Evolutionary conservation across 2,329 filamentous ascomycete species (phyloP).

Genomic region (Penicillium fuscoglaucum): DNA sequence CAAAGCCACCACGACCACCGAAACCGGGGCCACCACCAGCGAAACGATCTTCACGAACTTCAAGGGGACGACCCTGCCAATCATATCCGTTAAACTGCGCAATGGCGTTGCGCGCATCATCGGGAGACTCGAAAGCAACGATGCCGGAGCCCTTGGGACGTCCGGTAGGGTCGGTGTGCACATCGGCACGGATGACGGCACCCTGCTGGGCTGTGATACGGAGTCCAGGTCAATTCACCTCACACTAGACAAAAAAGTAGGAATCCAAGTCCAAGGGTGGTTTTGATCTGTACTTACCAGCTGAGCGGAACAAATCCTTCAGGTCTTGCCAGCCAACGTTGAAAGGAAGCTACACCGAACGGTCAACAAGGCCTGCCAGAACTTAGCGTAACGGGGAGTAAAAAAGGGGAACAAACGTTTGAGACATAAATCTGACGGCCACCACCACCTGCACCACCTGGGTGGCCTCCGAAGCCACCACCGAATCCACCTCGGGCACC

Average conservation of each 20-base stretch:
- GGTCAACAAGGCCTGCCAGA: conserved; percentile 22
- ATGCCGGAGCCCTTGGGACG: conserved; percentile 96
- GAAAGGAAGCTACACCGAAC: conserved; percentile 75
- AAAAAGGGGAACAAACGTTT: conserved; percentile 75
- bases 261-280: conserved; percentile 13
- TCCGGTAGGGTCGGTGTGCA: conserved; percentile 87
- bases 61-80: conserved; percentile 90
- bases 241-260: conserved; percentile 12
- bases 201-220: conserved; percentile 55
- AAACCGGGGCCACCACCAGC: conserved; percentile 60
- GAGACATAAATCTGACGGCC: conserved; percentile 94
- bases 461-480: conserved; percentile 34
- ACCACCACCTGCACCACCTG: conserved; percentile 54
- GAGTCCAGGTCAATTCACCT: conserved; percentile 34
- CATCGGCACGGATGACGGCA: conserved; percentile 88
- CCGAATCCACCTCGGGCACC: conserved; percentile 45
- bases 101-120: conserved; percentile 94
- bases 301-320: conserved; percentile 97
- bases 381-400: conserved; percentile 13
- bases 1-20: conserved; percentile 57
- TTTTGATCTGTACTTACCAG: conserved; percentile 65
- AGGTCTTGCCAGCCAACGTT: conserved; percentile 98
- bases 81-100: conserved; percentile 98
- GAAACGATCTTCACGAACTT: conserved; percentile 95
- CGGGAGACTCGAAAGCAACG: conserved; percentile 90